A percentile compares a stretch with the other conserved stretches of the same genome.
phyloP scores from a whole-genome alignment of 225 moss, liverwort and hornwort species.

The Antitrichia curtipendula region DNA sequence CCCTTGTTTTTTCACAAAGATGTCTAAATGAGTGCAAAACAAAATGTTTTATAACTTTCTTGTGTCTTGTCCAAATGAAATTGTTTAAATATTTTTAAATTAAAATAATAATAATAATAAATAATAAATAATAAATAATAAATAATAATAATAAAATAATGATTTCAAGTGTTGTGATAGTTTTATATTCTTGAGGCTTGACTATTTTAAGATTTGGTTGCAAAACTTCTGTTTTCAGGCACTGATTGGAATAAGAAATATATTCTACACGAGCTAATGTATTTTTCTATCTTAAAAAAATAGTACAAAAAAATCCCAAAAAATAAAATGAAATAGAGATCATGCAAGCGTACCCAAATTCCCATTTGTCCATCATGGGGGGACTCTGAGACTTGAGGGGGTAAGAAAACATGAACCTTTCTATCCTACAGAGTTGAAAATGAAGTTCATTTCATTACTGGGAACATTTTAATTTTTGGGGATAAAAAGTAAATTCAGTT shows the following conservation, averaged over 20 bases:
- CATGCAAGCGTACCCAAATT: fast-evolving
- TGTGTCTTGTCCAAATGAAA: no score
- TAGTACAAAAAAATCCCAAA: not conserved
- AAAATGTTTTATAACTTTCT: no score
- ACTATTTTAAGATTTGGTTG: no score
- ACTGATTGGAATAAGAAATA: not conserved
- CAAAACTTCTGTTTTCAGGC: fast-evolving
- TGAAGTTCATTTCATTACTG: not conserved
- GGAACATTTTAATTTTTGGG: not conserved
- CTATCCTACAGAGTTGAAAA: not conserved
- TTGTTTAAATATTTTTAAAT: no score
- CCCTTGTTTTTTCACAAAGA: no score
- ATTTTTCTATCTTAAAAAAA: not conserved
- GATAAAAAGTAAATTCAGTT: not conserved
- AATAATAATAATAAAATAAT: no score
- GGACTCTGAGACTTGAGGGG: not conserved
- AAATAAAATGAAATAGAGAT: not conserved
- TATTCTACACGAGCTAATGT: not conserved
- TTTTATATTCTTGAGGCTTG: fast-evolving
- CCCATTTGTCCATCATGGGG: fast-evolving
- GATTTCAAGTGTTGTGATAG: not conserved
- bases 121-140: no score
- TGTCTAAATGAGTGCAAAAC: no score
- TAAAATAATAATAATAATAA: no score
- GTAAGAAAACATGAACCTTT: not conserved